A percentile compares a stretch with the other conserved stretches of the same genome.
phyloP scores from a whole-genome alignment of 306 rosid genomes.

The Castanea mollissima region DNA sequence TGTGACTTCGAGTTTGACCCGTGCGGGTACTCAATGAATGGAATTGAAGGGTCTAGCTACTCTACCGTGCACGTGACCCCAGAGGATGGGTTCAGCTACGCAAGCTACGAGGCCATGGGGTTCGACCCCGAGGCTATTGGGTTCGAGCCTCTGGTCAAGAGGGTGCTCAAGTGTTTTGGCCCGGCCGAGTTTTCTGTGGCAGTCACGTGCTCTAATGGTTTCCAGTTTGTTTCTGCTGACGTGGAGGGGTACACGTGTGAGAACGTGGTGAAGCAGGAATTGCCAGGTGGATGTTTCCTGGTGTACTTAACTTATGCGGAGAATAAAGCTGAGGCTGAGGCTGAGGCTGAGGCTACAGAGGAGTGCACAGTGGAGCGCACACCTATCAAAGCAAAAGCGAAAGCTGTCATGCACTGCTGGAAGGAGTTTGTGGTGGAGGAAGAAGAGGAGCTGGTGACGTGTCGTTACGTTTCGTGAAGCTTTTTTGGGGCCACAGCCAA shows the following conservation, averaged over 20 bases:
- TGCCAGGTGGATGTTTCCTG: conserved; percentile 41
- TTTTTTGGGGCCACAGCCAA: background rate
- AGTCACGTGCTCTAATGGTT: conserved; percentile 34
- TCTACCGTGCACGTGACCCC: conserved; percentile 76
- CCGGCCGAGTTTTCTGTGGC: conserved; percentile 46
- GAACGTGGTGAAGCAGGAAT: conserved; percentile 38
- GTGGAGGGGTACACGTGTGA: conserved; percentile 50
- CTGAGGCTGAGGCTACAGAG: background rate
- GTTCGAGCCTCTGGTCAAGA: conserved; percentile 12
- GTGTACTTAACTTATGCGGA: conserved; percentile 32
- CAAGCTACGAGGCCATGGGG: conserved; percentile 56
- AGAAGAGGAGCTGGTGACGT: conserved; percentile 25
- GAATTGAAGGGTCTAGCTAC: conserved; percentile 47
- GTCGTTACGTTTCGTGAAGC: conserved; percentile 6
- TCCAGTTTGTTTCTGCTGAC: conserved; percentile 6
- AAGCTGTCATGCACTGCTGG: conserved; percentile 4
- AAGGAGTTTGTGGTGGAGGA: conserved; percentile 1
- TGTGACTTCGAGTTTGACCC: conserved; percentile 64
- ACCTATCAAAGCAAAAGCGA: background rate
- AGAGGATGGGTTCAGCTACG: conserved; percentile 61
- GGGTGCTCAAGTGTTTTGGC: conserved; percentile 42
- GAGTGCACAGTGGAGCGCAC: conserved; percentile 12
- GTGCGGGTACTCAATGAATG: conserved; percentile 69
- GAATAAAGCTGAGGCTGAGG: background rate
- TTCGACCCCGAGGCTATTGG: conserved; percentile 12